phyloP scores from a whole-genome alignment of 345 rosid species.

The Populus ilicifolia region DNA sequence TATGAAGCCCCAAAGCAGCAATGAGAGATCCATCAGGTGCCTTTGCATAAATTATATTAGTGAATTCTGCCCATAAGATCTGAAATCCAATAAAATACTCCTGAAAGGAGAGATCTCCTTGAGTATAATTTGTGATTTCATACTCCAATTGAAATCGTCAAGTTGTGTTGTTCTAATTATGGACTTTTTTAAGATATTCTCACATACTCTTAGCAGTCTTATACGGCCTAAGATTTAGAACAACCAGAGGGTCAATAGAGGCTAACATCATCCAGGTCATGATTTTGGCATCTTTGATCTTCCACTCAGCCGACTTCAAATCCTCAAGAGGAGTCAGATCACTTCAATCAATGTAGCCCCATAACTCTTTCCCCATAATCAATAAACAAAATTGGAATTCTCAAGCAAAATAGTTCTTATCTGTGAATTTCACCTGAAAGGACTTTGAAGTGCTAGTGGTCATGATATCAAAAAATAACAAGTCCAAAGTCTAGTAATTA shows the following conservation, averaged over 20 bases:
- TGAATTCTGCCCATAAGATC: neutral
- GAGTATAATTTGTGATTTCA: neutral
- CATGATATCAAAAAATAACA: neutral
- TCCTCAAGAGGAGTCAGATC: neutral
- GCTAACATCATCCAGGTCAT: neutral
- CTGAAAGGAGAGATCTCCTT: neutral
- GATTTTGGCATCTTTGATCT: slow-evolving; percentile 5
- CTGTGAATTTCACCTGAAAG: neutral
- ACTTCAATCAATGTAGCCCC: slow-evolving; percentile 4
- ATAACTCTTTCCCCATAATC: slow-evolving; percentile 10
- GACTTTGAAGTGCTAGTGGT: neutral
- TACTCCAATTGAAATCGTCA: slow-evolving; percentile 8
- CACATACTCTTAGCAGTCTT: neutral
- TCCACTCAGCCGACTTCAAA: neutral
- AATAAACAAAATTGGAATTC: slow-evolving; percentile 16
- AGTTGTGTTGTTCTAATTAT: neutral
- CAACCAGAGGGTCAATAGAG: neutral
- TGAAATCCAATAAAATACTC: slow-evolving; percentile 15
- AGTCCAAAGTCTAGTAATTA: neutral
- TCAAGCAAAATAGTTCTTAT: slow-evolving; percentile 3
- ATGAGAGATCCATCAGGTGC: neutral
- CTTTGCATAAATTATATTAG: neutral
- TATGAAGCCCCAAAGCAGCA: neutral
- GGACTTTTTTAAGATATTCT: slow-evolving; percentile 8
- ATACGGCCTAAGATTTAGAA: neutral